These are phyloP conservation scores for Saccharomycopsis schoenii DNA, from an alignment of 805 yeast species.

Conservation along the genomic window DNA sequence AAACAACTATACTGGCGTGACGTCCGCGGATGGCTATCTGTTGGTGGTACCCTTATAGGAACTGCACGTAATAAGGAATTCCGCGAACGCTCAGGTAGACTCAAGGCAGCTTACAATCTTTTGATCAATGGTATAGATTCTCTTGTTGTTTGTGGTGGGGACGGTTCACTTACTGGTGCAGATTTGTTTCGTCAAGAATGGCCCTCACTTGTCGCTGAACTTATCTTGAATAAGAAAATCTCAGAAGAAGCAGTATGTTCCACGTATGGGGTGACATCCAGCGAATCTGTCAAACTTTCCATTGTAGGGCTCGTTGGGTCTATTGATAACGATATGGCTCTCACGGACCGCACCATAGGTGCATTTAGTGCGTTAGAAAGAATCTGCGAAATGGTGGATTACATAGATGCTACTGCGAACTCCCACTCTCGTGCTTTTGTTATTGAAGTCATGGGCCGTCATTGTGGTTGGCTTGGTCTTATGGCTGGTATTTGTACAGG, in stretches of 20 bases:
- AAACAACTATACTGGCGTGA: conserved; percentile 84
- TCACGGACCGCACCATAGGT: conserved; percentile 94
- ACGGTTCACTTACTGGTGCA: conserved; percentile 97
- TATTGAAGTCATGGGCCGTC: conserved; percentile 98
- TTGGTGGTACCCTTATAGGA: conserved; percentile 94
- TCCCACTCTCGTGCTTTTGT: conserved; percentile 97
- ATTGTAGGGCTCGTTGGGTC: conserved; percentile 95
- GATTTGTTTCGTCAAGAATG: conserved; percentile 90
- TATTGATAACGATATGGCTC: conserved; percentile 96
- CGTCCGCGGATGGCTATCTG: conserved; percentile 85
- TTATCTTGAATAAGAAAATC: conserved; percentile 27
- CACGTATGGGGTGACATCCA: conserved; percentile 29
- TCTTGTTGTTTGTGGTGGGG: conserved; percentile 95
- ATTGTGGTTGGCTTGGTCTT: conserved; percentile 97
- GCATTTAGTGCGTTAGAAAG: conserved; percentile 90
- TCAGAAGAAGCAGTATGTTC: not conserved
- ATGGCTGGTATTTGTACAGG: conserved; percentile 97
- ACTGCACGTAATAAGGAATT: conserved; percentile 89
- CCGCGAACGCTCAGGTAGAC: conserved; percentile 76
- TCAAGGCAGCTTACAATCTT: conserved; percentile 75
- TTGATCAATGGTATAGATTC: conserved; percentile 88
- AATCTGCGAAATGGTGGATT: conserved; percentile 89
- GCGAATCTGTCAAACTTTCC: conserved; percentile 40
- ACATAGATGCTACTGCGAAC: conserved; percentile 94
- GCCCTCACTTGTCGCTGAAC: conserved; percentile 78